phyloP scores from a whole-genome alignment of 73 alveolate genomes.

The Effrenium voratum region DNA sequence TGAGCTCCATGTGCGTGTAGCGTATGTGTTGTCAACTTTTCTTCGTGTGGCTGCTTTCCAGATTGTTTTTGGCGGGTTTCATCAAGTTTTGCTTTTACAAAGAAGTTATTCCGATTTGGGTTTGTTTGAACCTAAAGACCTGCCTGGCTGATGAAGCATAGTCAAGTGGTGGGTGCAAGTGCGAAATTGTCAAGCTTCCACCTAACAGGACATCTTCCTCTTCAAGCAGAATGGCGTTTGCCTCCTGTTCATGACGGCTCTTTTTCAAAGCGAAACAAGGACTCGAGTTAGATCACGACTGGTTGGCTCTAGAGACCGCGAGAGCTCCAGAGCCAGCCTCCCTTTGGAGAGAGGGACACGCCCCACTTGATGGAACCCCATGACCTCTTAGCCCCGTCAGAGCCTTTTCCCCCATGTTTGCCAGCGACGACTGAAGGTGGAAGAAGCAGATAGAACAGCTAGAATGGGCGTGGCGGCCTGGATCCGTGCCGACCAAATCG shows the following conservation, averaged over 20 bases:
- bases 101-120: too few species aligned
- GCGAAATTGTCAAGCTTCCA: too few species aligned
- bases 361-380: neutral
- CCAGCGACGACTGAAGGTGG: conserved; percentile 49
- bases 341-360: neutral
- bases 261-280: neutral
- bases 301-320: neutral
- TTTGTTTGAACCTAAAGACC: too few species aligned
- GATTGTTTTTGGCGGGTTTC: too few species aligned
- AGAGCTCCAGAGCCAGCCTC: neutral
- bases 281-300: neutral
- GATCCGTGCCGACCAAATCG: neutral
- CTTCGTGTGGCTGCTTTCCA: too few species aligned
- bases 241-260: neutral
- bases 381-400: neutral
- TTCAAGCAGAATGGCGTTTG: too few species aligned
- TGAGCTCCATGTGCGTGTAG: too few species aligned
- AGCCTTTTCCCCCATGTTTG: neutral
- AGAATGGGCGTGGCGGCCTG: conserved; percentile 27
- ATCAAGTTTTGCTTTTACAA: too few species aligned
- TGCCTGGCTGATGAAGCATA: too few species aligned
- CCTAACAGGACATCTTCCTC: too few species aligned
- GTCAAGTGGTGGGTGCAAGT: too few species aligned
- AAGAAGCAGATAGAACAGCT: conserved; percentile 72
- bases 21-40: too few species aligned